Conservation (phyloP, 2,329 filamentous ascomycete genomes). For the Aureobasidium lini region DNA sequence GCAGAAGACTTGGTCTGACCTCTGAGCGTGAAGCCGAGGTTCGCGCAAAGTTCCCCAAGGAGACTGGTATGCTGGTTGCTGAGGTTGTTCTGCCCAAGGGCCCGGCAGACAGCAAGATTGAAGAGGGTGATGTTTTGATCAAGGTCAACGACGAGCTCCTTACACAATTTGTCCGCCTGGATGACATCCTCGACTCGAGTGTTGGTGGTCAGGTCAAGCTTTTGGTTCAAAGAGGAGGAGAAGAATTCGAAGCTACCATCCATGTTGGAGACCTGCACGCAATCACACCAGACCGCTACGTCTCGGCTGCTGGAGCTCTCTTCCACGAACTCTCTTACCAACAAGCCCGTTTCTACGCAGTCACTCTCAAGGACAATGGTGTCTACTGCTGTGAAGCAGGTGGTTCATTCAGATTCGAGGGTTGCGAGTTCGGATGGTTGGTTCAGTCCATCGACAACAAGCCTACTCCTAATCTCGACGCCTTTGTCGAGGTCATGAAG, state of each 20-base stretch:
- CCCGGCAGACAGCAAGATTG: slow-evolving; percentile 75
- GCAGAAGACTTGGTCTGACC: slow-evolving; percentile 76
- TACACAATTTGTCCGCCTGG: slow-evolving; percentile 84
- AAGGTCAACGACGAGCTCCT: slow-evolving; percentile 91
- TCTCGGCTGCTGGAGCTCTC: slow-evolving; percentile 85
- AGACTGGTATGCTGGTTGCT: slow-evolving; percentile 94
- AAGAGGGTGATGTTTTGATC: slow-evolving; percentile 89
- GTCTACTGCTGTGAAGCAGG: slow-evolving; percentile 93
- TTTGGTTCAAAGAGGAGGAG: slow-evolving; percentile 78
- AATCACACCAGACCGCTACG: slow-evolving; percentile 93
- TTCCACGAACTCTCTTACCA: slow-evolving; percentile 98
- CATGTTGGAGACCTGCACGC: slow-evolving; percentile 81
- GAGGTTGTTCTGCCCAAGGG: slow-evolving; percentile 91
- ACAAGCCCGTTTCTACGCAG: slow-evolving; percentile 90
- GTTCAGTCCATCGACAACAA: slow-evolving; percentile 89
- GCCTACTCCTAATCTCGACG: slow-evolving; percentile 76
- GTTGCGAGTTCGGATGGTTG: slow-evolving; percentile 84
- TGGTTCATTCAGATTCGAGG: slow-evolving; percentile 91
- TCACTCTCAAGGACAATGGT: slow-evolving; percentile 67
- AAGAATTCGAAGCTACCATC: slow-evolving; percentile 78
- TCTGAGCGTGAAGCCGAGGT: slow-evolving; percentile 81
- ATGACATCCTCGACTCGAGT: slow-evolving; percentile 83
- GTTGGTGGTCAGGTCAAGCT: slow-evolving; percentile 73
- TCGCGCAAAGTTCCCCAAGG: slow-evolving; percentile 75
- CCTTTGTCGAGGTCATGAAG: slow-evolving; percentile 88